Conservation (phyloP, 2,329 filamentous ascomycete species). For the Colletotrichum falcatum region DNA sequence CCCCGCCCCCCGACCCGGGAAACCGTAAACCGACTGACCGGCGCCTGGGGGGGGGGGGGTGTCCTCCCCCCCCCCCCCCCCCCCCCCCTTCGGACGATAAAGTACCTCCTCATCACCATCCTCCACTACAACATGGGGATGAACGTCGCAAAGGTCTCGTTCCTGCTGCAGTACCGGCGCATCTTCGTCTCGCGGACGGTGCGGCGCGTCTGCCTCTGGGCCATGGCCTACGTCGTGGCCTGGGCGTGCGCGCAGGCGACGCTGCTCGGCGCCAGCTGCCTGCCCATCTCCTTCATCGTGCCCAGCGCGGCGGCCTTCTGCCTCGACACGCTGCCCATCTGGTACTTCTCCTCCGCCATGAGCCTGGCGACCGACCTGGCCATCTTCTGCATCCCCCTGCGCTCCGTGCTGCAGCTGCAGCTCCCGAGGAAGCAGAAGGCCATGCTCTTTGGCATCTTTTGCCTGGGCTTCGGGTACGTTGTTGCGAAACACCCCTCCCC, state of each 20-base stretch:
- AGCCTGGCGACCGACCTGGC: slow-evolving; percentile 46
- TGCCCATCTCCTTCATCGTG: slow-evolving; percentile 45
- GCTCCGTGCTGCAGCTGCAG: slow-evolving; percentile 44
- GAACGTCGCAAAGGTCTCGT: slow-evolving; percentile 49
- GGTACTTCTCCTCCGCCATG: slow-evolving; percentile 48
- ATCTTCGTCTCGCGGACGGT: slow-evolving; percentile 45
- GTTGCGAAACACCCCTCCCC: no score
- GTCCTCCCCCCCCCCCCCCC: no score
- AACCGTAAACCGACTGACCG: background rate
- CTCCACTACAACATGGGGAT: slow-evolving; percentile 49
- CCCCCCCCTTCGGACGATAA: no score
- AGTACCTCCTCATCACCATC: slow-evolving; percentile 46
- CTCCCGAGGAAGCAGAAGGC: slow-evolving; percentile 46
- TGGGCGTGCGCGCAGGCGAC: slow-evolving; percentile 47
- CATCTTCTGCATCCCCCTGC: slow-evolving; percentile 48
- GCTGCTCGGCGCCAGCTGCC: slow-evolving; percentile 46
- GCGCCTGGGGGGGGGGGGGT: no score
- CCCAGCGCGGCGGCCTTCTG: slow-evolving; percentile 45
- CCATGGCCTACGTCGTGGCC: slow-evolving; percentile 45
- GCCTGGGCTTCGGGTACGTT: slow-evolving; percentile 50
- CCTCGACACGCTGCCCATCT: slow-evolving; percentile 48
- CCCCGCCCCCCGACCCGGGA: background rate
- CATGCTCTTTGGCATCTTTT: slow-evolving; percentile 47
- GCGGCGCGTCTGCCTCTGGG: slow-evolving; percentile 46
- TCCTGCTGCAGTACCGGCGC: slow-evolving; percentile 50